Base-by-base conservation (phyloP, 768 basidiomycete genomes). In the Hemileccinum impolitum region DNA sequence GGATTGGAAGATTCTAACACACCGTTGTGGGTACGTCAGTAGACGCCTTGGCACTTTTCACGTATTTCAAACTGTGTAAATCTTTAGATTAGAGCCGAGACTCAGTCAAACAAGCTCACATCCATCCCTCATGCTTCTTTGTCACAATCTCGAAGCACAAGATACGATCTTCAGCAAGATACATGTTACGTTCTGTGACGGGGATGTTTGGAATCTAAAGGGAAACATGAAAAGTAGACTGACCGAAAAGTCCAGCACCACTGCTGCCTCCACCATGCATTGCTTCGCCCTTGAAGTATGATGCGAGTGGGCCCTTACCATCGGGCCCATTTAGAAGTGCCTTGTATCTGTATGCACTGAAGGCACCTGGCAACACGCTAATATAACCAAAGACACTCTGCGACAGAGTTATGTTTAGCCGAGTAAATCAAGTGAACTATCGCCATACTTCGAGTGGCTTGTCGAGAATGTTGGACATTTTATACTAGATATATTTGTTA, bases 391-490 rank as follows among this genome's bases (percentile, higher is more conserved):
- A 90, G 57, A 90, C 84, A 62, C 87, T 89, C 84, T 76, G 48
- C 26, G 41, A 45, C 17, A 13, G 36, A 25, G 18, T 25, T 28
- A 34, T n/a, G 8, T 23, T 53, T n/a, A 51, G 36, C 38, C 12
- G 13, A 48, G 17, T 15, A 31, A 46, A 40, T 10, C 18, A 48
- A 34, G 21, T 13, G 34, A 42, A 45, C n/a, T 6, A 46, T n/a
- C 6, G 32, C 66, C 78, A 43, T 62, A 90, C 75, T 81, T 97
- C 94, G 44, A 94, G 78, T 1, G 94, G 94, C 67, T 97, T 97
- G 67, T 97, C 94, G 31, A 97, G 81, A 55, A 95, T 90, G 62
- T 96, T 94, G 21, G 91, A 92, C 85, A 90, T 91, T 74, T 95
- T 95, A 74, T 95, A 94, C 82, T 85, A 37, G 5, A 48, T 8